Conservation (phyloP, 352 stramenopile species). For the Phytophthora quininea region DNA sequence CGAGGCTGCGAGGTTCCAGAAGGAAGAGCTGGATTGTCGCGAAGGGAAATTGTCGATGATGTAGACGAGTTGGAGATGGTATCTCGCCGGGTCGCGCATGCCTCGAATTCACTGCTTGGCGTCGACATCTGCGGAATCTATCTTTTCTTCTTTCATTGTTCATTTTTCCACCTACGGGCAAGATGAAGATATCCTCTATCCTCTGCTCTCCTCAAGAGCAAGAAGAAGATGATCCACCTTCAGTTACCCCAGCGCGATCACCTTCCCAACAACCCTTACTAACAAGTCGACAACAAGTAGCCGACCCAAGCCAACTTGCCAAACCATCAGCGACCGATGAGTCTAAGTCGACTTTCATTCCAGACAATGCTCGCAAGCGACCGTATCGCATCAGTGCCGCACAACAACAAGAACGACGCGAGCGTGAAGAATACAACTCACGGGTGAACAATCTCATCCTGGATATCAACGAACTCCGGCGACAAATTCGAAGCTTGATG, state of each 20-base stretch:
- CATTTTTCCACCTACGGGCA: neutral
- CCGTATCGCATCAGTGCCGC: constrained; percentile 18
- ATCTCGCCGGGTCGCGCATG: too few relatives aligned
- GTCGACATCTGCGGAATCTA: neutral
- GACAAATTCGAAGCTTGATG: constrained; percentile 26
- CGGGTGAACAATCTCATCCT: constrained; percentile 36
- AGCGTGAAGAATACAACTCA: constrained; percentile 21
- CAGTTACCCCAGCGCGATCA: too few relatives aligned
- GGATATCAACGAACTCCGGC: constrained; percentile 37
- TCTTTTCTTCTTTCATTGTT: neutral
- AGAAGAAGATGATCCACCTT: neutral
- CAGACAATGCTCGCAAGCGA: constrained; percentile 9
- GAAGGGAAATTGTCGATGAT: too few relatives aligned
- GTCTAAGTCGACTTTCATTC: too few relatives aligned
- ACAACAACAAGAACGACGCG: constrained; percentile 14
- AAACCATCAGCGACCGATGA: constrained; percentile 4
- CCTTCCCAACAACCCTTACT: neutral
- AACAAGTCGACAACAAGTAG: neutral
- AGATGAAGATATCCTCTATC: neutral
- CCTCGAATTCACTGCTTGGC: too few relatives aligned
- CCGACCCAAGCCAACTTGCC: neutral
- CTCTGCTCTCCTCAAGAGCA: neutral
- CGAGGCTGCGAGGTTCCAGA: too few relatives aligned
- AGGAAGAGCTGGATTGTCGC: too few relatives aligned
- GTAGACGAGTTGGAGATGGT: too few relatives aligned